Percentiles rank a stretch among this genome's conserved stretches.
Conservation (phyloP, 306 rosid species). For the Castanea sativa region DNA sequence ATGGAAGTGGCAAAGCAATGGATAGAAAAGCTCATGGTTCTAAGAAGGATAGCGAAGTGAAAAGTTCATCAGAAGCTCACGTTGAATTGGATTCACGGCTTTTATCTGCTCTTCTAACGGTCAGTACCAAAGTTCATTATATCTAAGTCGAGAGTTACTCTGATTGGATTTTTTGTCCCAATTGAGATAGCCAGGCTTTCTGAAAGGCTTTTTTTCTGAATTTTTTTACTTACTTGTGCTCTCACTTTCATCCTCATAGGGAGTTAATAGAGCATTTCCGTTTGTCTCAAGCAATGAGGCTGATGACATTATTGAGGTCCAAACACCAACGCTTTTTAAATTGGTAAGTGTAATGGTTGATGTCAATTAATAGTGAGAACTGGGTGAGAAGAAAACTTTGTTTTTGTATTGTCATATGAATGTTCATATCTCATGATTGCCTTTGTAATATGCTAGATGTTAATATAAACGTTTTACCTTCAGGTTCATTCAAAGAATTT, state of each 20-base stretch:
- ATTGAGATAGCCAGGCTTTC: background rate
- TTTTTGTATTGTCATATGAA: background rate
- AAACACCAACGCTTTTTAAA: constrained; percentile 89
- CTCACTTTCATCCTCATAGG: constrained; percentile 45
- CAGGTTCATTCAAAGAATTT: constrained; percentile 96
- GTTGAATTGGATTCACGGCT: constrained; percentile 86
- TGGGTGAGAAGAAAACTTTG: background rate
- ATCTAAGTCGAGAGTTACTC: background rate
- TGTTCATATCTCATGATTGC: background rate
- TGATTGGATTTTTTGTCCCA: background rate
- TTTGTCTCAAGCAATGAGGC: constrained; percentile 81
- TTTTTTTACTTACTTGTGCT: constrained; percentile 5
- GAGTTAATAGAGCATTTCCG: constrained; percentile 96
- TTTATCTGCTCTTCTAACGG: constrained; percentile 80
- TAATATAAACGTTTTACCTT: constrained; percentile 24
- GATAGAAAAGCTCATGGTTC: constrained; percentile 16
- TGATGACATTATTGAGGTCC: constrained; percentile 85
- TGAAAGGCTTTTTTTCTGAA: background rate
- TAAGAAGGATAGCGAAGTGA: constrained; percentile 31
- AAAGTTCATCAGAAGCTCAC: constrained; percentile 46
- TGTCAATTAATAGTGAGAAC: background rate
- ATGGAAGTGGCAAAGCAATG: constrained; percentile 42
- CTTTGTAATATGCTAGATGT: background rate
- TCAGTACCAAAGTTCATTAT: constrained; percentile 23
- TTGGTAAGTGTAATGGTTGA: constrained; percentile 53